Percentiles rank a stretch among this genome's conserved stretches.
Conservation (phyloP, 805 yeast genomes). For the Kuraishia capsulata region DNA sequence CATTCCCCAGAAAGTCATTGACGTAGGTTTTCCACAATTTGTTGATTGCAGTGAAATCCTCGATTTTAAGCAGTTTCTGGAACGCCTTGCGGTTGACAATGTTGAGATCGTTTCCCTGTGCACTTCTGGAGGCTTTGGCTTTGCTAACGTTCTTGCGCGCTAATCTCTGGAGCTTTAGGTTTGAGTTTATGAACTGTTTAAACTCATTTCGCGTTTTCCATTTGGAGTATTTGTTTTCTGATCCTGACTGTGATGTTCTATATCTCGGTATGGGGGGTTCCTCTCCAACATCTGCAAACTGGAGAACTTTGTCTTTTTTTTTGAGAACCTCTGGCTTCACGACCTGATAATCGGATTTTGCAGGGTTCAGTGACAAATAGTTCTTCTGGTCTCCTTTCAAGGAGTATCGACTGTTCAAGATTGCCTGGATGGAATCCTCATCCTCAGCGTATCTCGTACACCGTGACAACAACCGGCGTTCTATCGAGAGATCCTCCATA, state of each 20-base stretch:
- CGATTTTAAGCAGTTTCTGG: slow-evolving; percentile 24
- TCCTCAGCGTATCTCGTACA: slow-evolving; percentile 27
- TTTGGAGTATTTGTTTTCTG: slow-evolving; percentile 13
- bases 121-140: no score
- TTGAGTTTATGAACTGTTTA: slow-evolving; percentile 27
- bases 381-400: slow-evolving; percentile 37
- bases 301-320: neutral
- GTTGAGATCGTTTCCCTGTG: slow-evolving; percentile 13
- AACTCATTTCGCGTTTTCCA: slow-evolving; percentile 28
- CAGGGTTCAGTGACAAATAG: slow-evolving; percentile 28
- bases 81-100: slow-evolving; percentile 10
- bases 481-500: slow-evolving; percentile 19
- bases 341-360: slow-evolving; percentile 15
- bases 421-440: slow-evolving; percentile 24
- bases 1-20: slow-evolving; percentile 32
- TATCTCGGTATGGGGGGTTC: slow-evolving; percentile 1
- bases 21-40: slow-evolving; percentile 71
- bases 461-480: slow-evolving; percentile 34
- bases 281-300: neutral
- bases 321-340: slow-evolving; percentile 1
- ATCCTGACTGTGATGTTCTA: no score
- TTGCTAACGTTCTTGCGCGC: slow-evolving; percentile 26
- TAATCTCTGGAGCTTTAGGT: slow-evolving; percentile 28
- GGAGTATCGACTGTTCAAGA: slow-evolving; percentile 37
- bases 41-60: slow-evolving; percentile 45